Percentiles rank a stretch among this genome's conserved stretches.
Conservation (phyloP, 108 stramenopile species). For the Cyclotella distinguenda region DNA sequence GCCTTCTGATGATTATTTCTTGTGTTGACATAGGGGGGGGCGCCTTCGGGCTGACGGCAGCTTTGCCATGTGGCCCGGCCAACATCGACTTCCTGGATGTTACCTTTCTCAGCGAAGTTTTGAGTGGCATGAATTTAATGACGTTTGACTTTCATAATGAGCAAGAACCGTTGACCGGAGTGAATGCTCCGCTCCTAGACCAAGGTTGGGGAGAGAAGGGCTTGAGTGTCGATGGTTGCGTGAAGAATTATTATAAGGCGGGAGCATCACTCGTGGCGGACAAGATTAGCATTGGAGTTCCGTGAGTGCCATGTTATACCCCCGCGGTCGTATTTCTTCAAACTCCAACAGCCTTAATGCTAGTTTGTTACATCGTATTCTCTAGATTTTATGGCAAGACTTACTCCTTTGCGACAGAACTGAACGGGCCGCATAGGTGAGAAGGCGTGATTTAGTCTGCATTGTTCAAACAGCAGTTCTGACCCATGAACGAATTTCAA, state of each 20-base stretch:
- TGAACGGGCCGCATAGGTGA: slow-evolving; percentile 34
- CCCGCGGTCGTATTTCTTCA: background rate
- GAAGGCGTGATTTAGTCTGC: too few relatives aligned
- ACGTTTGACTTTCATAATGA: slow-evolving; percentile 39
- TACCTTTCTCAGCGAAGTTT: slow-evolving; percentile 15
- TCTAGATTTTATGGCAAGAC: slow-evolving; percentile 38
- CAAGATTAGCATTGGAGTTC: slow-evolving; percentile 45
- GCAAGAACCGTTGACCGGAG: slow-evolving; percentile 17
- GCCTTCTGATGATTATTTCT: background rate
- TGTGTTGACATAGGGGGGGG: too few relatives aligned
- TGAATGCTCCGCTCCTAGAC: slow-evolving; percentile 33
- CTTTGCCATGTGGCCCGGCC: slow-evolving; percentile 26
- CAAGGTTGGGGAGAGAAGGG: slow-evolving; percentile 37
- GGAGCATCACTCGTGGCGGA: slow-evolving; percentile 16
- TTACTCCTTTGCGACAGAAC: slow-evolving; percentile 27
- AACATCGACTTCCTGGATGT: slow-evolving; percentile 30
- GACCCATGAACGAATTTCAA: too few relatives aligned
- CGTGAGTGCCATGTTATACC: background rate
- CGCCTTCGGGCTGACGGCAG: too few relatives aligned
- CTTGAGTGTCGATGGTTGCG: slow-evolving; percentile 46
- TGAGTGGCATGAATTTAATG: slow-evolving; percentile 33
- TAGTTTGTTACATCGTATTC: too few relatives aligned
- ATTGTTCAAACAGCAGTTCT: too few relatives aligned
- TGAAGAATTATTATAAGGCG: slow-evolving; percentile 30
- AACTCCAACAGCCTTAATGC: too few relatives aligned